phyloP scores from a whole-genome alignment of 371 early-diverging fungal genomes.

The Mortierella sp. region DNA sequence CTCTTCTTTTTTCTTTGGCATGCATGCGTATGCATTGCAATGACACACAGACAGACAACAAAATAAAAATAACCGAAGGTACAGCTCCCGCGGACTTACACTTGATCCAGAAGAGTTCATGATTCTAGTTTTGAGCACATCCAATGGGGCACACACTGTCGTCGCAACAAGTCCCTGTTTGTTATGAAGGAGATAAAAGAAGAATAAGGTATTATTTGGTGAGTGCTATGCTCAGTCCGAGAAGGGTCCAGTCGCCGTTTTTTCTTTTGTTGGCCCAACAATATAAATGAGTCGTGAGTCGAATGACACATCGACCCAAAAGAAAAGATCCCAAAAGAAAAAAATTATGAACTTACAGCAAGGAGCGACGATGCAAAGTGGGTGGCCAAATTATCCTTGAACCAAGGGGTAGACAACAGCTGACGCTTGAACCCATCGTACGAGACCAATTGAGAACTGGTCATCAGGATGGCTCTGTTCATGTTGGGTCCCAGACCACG shows the following conservation, averaged over 20 bases:
- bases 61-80: background rate
- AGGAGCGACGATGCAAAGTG: conserved; percentile 84
- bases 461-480: conserved; percentile 84
- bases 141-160: conserved; percentile 87
- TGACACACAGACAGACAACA: conserved; percentile 4
- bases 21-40: conserved; percentile 7
- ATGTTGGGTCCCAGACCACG: conserved; percentile 83
- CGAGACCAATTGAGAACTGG: conserved; percentile 79
- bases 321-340: background rate
- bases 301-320: conserved; percentile 7
- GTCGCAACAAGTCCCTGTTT: conserved; percentile 88
- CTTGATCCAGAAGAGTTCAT: conserved; percentile 75
- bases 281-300: background rate
- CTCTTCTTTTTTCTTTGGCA: background rate
- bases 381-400: conserved; percentile 73
- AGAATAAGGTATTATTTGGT: background rate
- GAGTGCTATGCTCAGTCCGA: background rate
- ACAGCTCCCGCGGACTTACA: conserved; percentile 30
- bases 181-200: conserved; percentile 15
- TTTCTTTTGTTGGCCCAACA: background rate
- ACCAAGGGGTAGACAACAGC: conserved; percentile 68
- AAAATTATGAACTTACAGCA: conserved; percentile 68
- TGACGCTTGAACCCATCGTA: conserved; percentile 81
- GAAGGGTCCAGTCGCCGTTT: background rate
- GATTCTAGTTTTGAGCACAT: conserved; percentile 92